These are phyloP conservation scores for Xylaria palmicola DNA, from an alignment of 495 filamentous ascomycete species.

Conservation along the genomic window DNA sequence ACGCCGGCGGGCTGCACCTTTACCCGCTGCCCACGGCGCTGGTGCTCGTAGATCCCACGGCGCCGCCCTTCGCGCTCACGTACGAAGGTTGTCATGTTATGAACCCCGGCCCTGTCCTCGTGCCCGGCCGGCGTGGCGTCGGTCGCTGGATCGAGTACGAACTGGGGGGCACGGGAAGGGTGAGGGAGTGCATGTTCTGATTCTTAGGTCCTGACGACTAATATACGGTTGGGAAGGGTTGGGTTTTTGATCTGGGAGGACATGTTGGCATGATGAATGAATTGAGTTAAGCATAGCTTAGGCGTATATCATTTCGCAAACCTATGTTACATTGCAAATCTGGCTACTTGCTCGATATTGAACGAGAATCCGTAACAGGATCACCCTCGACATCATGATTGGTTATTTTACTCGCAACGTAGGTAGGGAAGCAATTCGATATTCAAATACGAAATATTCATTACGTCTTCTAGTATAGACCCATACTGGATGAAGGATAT, in stretches of 20 bases:
- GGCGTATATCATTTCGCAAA: background rate
- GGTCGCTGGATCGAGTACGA: slow-evolving; percentile 88
- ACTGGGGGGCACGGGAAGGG: slow-evolving; percentile 50
- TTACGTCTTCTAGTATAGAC: slow-evolving; percentile 16
- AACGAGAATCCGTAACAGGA: background rate
- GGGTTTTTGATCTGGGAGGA: background rate
- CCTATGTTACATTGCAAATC: background rate
- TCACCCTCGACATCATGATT: background rate
- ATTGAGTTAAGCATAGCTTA: slow-evolving; percentile 2
- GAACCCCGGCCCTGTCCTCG: slow-evolving; percentile 81
- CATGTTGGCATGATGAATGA: slow-evolving; percentile 2
- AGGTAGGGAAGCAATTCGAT: background rate
- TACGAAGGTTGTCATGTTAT: slow-evolving; percentile 96
- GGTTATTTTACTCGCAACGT: background rate
- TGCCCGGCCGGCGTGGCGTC: slow-evolving; percentile 57
- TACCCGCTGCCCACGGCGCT: slow-evolving; percentile 86
- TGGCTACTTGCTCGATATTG: background rate
- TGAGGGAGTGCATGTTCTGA: slow-evolving; percentile 46
- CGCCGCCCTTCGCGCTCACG: slow-evolving; percentile 75
- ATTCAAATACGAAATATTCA: slow-evolving; percentile 9
- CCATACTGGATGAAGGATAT: slow-evolving; percentile 15
- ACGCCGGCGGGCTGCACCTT: slow-evolving; percentile 65
- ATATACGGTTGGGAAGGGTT: background rate
- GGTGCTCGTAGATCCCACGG: slow-evolving; percentile 77
- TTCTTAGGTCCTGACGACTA: background rate